A percentile compares a stretch with the other conserved stretches of the same genome.
Conservation (phyloP, 306 rosid genomes). For the Cicer cuneatum region DNA sequence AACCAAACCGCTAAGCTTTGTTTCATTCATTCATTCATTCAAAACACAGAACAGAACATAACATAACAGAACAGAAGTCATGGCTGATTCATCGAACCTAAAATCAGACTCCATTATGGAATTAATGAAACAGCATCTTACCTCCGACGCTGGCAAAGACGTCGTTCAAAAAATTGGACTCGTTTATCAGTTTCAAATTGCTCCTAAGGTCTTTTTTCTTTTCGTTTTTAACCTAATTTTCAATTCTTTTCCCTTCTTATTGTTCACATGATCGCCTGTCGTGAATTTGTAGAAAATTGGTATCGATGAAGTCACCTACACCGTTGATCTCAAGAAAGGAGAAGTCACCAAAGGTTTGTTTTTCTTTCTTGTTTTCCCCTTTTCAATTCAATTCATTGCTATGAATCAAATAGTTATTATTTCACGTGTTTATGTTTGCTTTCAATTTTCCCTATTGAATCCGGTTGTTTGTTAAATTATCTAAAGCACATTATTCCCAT, state of each 20-base stretch:
- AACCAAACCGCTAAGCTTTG: too few species aligned
- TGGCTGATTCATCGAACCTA: slow-evolving; percentile 59
- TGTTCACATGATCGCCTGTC: background rate
- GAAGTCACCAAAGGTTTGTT: slow-evolving; percentile 76
- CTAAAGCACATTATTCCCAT: background rate
- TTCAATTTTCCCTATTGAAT: background rate
- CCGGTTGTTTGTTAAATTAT: background rate
- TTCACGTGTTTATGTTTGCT: background rate
- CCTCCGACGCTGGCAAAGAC: slow-evolving; percentile 75
- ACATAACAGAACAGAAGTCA: background rate
- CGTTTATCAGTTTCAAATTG: slow-evolving; percentile 83
- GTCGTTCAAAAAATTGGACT: slow-evolving; percentile 63
- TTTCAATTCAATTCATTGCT: background rate
- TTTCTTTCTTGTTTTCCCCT: background rate
- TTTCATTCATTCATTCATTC: too few species aligned
- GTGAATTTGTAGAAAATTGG: slow-evolving; percentile 73
- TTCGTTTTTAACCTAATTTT: background rate
- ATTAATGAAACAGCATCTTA: slow-evolving; percentile 78
- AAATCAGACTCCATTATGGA: slow-evolving; percentile 75
- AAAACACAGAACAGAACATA: too few species aligned
- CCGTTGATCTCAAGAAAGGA: slow-evolving; percentile 92
- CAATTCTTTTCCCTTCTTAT: background rate
- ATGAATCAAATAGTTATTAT: background rate
- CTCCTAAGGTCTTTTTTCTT: slow-evolving; percentile 69
- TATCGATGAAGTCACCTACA: slow-evolving; percentile 68